A percentile compares a stretch with the other conserved stretches of the same genome.
Conservation (phyloP, 352 stramenopile genomes). For the Blastocystis sp. region DNA sequence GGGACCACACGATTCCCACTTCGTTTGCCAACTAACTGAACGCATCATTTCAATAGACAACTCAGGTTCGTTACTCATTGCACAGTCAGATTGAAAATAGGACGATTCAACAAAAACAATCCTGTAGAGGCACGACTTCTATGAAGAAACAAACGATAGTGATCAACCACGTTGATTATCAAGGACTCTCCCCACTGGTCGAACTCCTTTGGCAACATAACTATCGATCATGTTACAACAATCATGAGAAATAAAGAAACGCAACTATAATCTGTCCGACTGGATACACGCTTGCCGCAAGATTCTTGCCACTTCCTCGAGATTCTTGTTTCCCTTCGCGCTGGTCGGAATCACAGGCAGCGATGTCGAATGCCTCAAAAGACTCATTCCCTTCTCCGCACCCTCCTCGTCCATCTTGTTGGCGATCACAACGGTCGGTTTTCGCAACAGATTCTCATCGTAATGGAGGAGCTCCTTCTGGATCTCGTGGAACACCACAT, state of each 20-base stretch:
- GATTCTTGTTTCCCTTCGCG: neutral
- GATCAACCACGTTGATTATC: too few species aligned
- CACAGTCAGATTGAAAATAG: too few species aligned
- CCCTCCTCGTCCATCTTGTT: slow-evolving; percentile 73
- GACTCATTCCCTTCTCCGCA: neutral
- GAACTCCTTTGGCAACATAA: too few species aligned
- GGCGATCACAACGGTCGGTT: slow-evolving; percentile 71
- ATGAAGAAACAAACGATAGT: too few species aligned
- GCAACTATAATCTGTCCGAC: neutral
- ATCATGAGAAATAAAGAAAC: neutral
- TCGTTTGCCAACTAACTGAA: neutral
- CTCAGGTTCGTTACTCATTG: too few species aligned
- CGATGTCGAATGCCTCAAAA: neutral
- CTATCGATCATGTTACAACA: neutral
- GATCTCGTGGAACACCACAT: slow-evolving; percentile 70
- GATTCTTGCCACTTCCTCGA: neutral
- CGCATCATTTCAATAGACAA: too few species aligned
- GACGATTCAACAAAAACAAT: too few species aligned
- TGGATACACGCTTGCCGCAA: neutral
- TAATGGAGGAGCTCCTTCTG: slow-evolving; percentile 75
- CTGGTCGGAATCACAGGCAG: neutral
- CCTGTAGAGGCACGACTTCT: too few species aligned
- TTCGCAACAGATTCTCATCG: slow-evolving; percentile 71
- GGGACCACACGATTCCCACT: neutral
- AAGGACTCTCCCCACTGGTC: too few species aligned